phyloP scores from a whole-genome alignment of 1,284 basidiomycete species.

The Pseudozyma flocculosa region DNA sequence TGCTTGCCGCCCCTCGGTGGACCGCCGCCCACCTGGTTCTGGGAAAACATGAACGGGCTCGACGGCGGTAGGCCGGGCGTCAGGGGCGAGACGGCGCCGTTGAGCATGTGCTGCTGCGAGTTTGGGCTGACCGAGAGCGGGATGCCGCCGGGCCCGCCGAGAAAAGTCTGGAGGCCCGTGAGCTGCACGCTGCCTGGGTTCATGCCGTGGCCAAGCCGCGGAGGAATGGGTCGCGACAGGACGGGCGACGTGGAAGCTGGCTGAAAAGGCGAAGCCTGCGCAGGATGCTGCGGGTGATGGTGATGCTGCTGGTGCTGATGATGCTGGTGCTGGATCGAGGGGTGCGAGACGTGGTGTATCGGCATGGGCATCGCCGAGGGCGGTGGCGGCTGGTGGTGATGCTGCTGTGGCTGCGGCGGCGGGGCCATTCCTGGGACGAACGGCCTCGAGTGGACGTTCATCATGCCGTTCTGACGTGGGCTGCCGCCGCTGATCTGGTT shows the following conservation, averaged over 20 bases:
- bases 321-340: neutral
- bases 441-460: conserved; percentile 22
- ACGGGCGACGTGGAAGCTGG: neutral
- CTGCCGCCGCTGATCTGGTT: conserved; percentile 15
- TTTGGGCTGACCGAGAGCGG: neutral
- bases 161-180: conserved; percentile 24
- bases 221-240: neutral
- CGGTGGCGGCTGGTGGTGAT: neutral
- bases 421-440: conserved; percentile 16
- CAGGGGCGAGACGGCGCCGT: neutral
- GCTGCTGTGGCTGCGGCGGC: neutral
- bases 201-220: conserved; percentile 12
- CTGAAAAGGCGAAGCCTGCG: conserved; percentile 4
- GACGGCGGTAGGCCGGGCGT: neutral
- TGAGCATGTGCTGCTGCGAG: neutral
- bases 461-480: conserved; percentile 8
- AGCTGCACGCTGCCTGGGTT: conserved; percentile 28
- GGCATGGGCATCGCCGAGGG: neutral
- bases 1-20: conserved; percentile 5
- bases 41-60: conserved; percentile 12
- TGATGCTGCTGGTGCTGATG: neutral
- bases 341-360: neutral
- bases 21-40: neutral
- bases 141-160: conserved; percentile 9
- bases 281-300: conserved; percentile 8